These are phyloP conservation scores for Aspergillus nomiae DNA, from an alignment of 2,329 filamentous ascomycete species.

Conservation along the genomic window DNA sequence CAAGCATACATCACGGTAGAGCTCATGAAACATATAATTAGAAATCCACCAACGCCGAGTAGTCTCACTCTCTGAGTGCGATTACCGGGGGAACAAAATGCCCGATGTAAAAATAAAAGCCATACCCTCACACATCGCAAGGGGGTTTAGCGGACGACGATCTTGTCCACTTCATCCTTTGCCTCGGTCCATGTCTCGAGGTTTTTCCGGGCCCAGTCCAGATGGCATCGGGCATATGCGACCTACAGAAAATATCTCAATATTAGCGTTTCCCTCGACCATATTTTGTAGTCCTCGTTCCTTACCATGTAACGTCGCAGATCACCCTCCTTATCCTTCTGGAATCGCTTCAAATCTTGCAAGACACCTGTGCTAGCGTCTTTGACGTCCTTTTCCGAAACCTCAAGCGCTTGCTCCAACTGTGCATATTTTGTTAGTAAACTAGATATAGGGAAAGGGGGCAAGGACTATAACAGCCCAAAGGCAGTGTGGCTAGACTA, in stretches of 20 bases:
- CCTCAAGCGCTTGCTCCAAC: slow-evolving; percentile 86
- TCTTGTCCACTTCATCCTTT: slow-evolving; percentile 82
- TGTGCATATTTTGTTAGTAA: slow-evolving; percentile 46
- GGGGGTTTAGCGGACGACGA: slow-evolving; percentile 52
- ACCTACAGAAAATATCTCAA: slow-evolving; percentile 57
- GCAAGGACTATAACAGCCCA: not conserved
- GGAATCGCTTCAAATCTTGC: slow-evolving; percentile 88
- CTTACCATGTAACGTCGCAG: slow-evolving; percentile 92
- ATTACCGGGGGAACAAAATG: not conserved
- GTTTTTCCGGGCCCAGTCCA: slow-evolving; percentile 92
- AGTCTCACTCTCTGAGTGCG: not conserved
- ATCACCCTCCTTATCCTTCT: slow-evolving; percentile 93
- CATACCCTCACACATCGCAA: not conserved
- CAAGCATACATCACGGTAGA: not conserved
- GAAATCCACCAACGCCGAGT: slow-evolving; percentile 8
- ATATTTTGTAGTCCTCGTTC: not conserved
- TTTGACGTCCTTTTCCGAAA: slow-evolving; percentile 86
- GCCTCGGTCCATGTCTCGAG: slow-evolving; percentile 93
- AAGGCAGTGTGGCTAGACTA: slow-evolving; percentile 10
- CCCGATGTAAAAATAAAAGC: not conserved
- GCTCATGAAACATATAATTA: slow-evolving; percentile 1
- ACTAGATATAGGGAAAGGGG: not conserved
- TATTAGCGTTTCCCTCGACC: slow-evolving; percentile 13
- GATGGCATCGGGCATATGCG: slow-evolving; percentile 86
- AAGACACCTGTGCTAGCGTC: slow-evolving; percentile 88